Evolutionary conservation across 495 filamentous ascomycete genomes (phyloP), one percentile per base, ranked within the genome.

Genomic region (Lepraria neglecta): DNA sequence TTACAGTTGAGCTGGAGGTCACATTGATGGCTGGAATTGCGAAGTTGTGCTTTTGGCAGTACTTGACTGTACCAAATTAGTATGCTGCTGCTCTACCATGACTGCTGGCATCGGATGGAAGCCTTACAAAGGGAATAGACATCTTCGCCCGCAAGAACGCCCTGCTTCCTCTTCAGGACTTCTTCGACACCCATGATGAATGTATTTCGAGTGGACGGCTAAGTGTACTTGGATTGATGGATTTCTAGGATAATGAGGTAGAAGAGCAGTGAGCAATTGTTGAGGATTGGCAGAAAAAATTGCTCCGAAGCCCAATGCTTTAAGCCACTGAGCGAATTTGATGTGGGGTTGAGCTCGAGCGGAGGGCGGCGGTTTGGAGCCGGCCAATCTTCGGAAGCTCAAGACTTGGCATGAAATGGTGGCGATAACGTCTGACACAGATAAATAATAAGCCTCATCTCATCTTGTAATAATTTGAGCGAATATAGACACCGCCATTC

Each of bases 11-110:
- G 56, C 87, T 92, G 52, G 90, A 95, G 66, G 94, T 97, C 68
- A 96, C 89, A 75, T 95, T 94, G 73, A 97, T 92, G 73, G 87
- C 88, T 60, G 94, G 94, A 64, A 97, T 90, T 70, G 94, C 92
- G 67, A 89, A 97, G 43, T 84, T 74, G 62, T 92, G 79, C 79
- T 94, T 82, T 70, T 91, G 85, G 53, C 87, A 87, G 73, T 96
- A 88, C 72, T 87, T 82, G 80, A 96, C 95, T 66, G 24, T 30
- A 14, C 7, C 7, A 6, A 11, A 15, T 59, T n/a, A 60, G 58
- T 17, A 21, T 3, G 10, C 1, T 11, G 21, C 3, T 30, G 11
- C 6, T 30, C 46, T 2, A 0, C 4, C 30, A 3, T 6, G 1
- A 0, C 11, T 28, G 1, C 15, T 6, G 3, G 6, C 21, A 6